A percentile compares a stretch with the other conserved stretches of the same genome.
Conservation (phyloP, 106 monocot genomes). For the Gastrodia elata region DNA sequence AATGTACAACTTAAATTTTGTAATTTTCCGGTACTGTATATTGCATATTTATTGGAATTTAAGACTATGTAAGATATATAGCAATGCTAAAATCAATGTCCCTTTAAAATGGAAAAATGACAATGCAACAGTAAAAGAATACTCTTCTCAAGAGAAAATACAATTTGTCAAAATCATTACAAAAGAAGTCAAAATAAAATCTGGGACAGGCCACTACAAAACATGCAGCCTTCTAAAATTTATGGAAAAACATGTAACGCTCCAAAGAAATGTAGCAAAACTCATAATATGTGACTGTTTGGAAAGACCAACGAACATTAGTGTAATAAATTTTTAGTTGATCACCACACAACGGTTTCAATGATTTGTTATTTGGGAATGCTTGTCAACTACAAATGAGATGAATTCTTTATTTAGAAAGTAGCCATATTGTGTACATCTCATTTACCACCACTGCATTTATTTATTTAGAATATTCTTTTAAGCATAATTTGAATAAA, state of each 20-base stretch:
- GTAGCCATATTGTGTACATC: not conserved
- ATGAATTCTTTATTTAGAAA: not conserved
- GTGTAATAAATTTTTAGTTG: not conserved
- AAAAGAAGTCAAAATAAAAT: not conserved
- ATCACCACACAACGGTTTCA: not conserved
- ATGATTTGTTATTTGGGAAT: not conserved
- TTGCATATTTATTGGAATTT: not conserved
- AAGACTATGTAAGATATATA: too few species aligned
- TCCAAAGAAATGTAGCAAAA: not conserved
- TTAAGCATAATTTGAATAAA: too few species aligned
- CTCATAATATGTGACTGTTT: not conserved
- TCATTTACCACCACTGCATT: too few species aligned
- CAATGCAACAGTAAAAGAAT: not conserved
- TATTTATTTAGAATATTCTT: too few species aligned
- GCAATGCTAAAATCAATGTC: not conserved
- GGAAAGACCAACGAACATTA: not conserved
- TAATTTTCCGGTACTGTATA: not conserved
- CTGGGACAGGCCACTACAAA: not conserved
- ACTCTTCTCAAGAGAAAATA: not conserved
- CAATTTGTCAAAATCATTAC: not conserved
- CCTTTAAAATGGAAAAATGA: not conserved
- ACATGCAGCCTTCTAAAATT: not conserved
- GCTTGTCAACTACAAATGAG: not conserved
- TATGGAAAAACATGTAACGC: not conserved
- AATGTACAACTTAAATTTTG: not conserved